Evolutionary conservation across 2,329 filamentous ascomycete genomes (phyloP).

Genomic region (Nothophaeocryptopus gaeumannii): DNA sequence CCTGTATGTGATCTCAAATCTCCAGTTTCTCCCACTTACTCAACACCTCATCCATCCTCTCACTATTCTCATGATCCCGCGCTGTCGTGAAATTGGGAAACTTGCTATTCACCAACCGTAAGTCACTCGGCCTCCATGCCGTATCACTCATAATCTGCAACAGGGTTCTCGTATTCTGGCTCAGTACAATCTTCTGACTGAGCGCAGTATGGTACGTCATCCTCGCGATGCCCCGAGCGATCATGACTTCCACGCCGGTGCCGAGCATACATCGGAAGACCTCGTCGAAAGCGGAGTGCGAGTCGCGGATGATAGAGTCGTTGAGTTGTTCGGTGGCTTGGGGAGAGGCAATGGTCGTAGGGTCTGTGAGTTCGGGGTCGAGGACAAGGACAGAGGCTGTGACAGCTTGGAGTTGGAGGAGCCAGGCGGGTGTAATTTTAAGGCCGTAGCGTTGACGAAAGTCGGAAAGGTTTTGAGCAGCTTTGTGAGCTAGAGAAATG

Average conservation of each 20-base stretch:
- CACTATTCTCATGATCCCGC: constrained; percentile 3
- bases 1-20: not conserved
- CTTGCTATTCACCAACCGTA: constrained; percentile 3
- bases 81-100: constrained; percentile 16
- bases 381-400: constrained; percentile 11
- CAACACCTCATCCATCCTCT: constrained; percentile 13
- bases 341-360: not conserved
- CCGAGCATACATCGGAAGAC: constrained; percentile 18
- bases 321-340: not conserved
- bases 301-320: constrained; percentile 3
- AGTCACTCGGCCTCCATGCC: constrained; percentile 17
- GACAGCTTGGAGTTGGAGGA: constrained; percentile 14
- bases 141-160: constrained; percentile 17
- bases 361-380: constrained; percentile 7
- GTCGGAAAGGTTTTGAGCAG: constrained; percentile 14
- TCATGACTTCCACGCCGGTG: constrained; percentile 13
- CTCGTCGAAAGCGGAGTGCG: constrained; percentile 16
- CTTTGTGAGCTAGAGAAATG: constrained; percentile 11
- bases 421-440: constrained; percentile 13
- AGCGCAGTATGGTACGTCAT: constrained; percentile 19
- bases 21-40: constrained; percentile 10
- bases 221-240: constrained; percentile 11
- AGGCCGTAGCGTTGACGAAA: constrained; percentile 15
- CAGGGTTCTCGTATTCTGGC: constrained; percentile 2
- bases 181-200: constrained; percentile 7